phyloP scores from a whole-genome alignment of 805 yeast genomes.

The Kodamaea lidongshanica region DNA sequence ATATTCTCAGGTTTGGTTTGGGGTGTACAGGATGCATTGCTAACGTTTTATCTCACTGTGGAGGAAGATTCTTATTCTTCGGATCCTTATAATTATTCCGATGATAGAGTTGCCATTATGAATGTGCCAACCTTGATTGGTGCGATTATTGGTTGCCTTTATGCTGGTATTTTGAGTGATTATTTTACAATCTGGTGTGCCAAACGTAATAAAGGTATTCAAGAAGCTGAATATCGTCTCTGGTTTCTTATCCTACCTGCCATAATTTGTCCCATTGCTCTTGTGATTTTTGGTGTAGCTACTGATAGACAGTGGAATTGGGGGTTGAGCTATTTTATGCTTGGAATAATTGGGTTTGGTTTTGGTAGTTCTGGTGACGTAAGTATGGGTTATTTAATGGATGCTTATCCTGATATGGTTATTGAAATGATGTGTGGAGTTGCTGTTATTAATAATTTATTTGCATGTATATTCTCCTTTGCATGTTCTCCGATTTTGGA shows the following conservation, averaged over 20 bases:
- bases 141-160: slow-evolving; percentile 58
- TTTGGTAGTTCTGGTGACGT: slow-evolving; percentile 70
- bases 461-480: slow-evolving; percentile 63
- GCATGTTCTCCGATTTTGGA: slow-evolving; percentile 57
- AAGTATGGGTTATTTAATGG: slow-evolving; percentile 62
- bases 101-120: slow-evolving; percentile 68
- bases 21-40: slow-evolving; percentile 75
- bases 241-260: slow-evolving; percentile 53
- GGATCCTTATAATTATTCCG: slow-evolving; percentile 60
- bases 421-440: slow-evolving; percentile 70
- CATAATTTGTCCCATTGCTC: slow-evolving; percentile 55
- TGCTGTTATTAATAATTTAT: slow-evolving; percentile 54
- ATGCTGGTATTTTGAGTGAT: slow-evolving; percentile 58
- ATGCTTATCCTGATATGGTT: slow-evolving; percentile 62
- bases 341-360: slow-evolving; percentile 62
- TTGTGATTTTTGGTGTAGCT: slow-evolving; percentile 61
- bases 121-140: slow-evolving; percentile 66
- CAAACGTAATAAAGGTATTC: slow-evolving; percentile 51
- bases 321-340: slow-evolving; percentile 52
- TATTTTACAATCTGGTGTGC: slow-evolving; percentile 57
- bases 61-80: slow-evolving; percentile 63
- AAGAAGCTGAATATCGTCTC: slow-evolving; percentile 61
- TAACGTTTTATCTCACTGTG: slow-evolving; percentile 68
- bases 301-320: slow-evolving; percentile 50
- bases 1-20: slow-evolving; percentile 64